Evolutionary conservation across 805 yeast species (phyloP).

Genomic region (Candida endomychidarum): DNA sequence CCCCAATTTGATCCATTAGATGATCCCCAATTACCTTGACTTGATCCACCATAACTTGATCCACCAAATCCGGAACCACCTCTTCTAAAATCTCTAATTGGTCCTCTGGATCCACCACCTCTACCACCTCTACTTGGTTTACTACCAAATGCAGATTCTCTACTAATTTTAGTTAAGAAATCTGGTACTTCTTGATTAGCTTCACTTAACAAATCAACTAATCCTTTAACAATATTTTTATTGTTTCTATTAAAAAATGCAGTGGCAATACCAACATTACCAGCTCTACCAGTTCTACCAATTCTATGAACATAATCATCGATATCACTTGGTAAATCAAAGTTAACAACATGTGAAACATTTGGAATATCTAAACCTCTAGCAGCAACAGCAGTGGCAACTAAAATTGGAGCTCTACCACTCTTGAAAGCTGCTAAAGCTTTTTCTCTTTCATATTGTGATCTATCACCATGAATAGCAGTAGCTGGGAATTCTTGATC

Average conservation of each 20-base stretch:
- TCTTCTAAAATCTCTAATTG: constrained; percentile 54
- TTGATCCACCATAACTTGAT: constrained; percentile 35
- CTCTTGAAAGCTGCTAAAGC: constrained; percentile 92
- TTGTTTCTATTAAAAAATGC: constrained; percentile 97
- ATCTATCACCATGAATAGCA: constrained; percentile 98
- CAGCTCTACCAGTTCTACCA: constrained; percentile 99
- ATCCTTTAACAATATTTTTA: constrained; percentile 82
- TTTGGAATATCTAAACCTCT: constrained; percentile 99
- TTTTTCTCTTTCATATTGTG: constrained; percentile 96
- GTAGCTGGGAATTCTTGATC: constrained; percentile 93
- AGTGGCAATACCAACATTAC: constrained; percentile 97
- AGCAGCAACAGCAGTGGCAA: constrained; percentile 99
- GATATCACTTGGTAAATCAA: constrained; percentile 93
- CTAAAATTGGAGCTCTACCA: constrained; percentile 91
- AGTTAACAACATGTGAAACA: constrained; percentile 96
- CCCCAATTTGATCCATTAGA: constrained; percentile 18
- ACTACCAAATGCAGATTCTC: constrained; percentile 61
- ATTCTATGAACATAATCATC: constrained; percentile 99
- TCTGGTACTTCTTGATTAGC: constrained; percentile 98
- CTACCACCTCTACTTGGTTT: constrained; percentile 49
- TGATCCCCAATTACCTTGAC: constrained; percentile 24
- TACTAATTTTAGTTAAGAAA: constrained; percentile 75
- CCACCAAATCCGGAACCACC: constrained; percentile 39
- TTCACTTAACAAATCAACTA: constrained; percentile 83
- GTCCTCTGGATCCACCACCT: constrained; percentile 30